Base-by-base conservation (phyloP, 768 basidiomycete species). In the Solioccasus polychromus region DNA sequence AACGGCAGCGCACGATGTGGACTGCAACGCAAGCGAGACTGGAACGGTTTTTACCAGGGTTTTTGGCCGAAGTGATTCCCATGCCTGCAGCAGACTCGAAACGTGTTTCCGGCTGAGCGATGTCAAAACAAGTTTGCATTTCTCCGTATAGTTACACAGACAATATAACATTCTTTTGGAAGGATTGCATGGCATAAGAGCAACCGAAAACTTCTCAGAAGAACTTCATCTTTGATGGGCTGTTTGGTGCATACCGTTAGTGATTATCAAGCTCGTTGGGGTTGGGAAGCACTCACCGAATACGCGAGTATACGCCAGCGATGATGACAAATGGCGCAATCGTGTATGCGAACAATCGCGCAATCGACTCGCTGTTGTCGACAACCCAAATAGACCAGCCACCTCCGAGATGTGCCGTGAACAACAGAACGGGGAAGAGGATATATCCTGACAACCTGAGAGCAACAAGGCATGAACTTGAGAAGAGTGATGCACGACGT, bases 31-130 rank as follows among this genome's bases (percentile, higher is more conserved):
- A 85, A 47, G 88, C 91, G 53, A 77, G 92, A 50, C 80, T 97
- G 57, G 92, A 95, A 55, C 79, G 85, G 31, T 93, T 98, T 71
- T 69, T 98, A 45, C 95, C 95, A 14, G 89, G 92, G 17, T 94
- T 98, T 68, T 69, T 97, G 51, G 70, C 72, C 15, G 83, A 87
- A 36, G 75, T 90, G 23, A 76, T 92, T 50, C 74, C 81, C 8
- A 57, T 62, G n/a, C 39, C 57, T 10, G 37, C 39, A n/a, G 44
- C 20, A 5, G 55, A 64, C 15, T 54, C 44, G 29, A 54, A 44
- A 36, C 48, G 22, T 25, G 37, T 24, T 5, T 46, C 53, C 22
- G 28, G 40, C 9, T 64, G 44, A 56, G 46, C 30, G 22, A 17
- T 18, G 38, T 18, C 40, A 46, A 31, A 8, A 44, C 9, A 15